Evolutionary conservation across 2,329 filamentous ascomycete species (phyloP), one percentile per base, ranked within the genome.

Genomic region (Hypoxylon sp.): DNA sequence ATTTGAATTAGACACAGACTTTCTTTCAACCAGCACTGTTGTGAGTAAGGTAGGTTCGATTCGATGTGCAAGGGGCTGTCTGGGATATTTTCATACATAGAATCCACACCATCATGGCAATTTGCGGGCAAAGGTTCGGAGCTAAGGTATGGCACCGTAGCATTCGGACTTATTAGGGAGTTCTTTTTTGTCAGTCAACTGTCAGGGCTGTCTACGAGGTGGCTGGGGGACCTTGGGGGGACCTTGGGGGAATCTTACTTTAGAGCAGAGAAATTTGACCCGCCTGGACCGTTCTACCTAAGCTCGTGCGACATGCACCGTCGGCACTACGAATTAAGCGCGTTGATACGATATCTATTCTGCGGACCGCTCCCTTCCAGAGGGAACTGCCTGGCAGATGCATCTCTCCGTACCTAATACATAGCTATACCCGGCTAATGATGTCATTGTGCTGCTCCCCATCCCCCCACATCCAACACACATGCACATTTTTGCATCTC

Each of bases 391-490:
- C 41, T 47, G 34, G 24, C 32, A 19, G 24, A 37, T 37, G 13
- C 13, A 15, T 15, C 32, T n/a, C 13, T n/a, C 13, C n/a, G 13
- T 15, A 37, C 5, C 5, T n/a, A n/a, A 28, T 15, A 51, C 17
- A 44, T 51, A 55, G 44, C 22, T 55, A 46, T 32, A 46, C 39
- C 39, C 41, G 20, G 44, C 2, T 57, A 39, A 65, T 65, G 62
- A 65, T 67, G 65, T 67, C 64, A 67, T 66, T 20, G 13, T 52
- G 34, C 46, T n/a, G 11, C 10, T 41, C 17, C n/a, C 37, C 6
- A 20, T 53, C 41, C 54, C 63, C 64, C 61, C 20, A n/a, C n/a
- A n/a, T n/a, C n/a, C n/a, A n/a, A n/a, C n/a, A n/a, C 59, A 48
- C 56, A 63, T 44, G 48, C 34, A 30, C 49, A 26, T 48, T n/a